Base-by-base conservation (phyloP, 371 early-diverging fungal species). In the Mortierella sp. region DNA sequence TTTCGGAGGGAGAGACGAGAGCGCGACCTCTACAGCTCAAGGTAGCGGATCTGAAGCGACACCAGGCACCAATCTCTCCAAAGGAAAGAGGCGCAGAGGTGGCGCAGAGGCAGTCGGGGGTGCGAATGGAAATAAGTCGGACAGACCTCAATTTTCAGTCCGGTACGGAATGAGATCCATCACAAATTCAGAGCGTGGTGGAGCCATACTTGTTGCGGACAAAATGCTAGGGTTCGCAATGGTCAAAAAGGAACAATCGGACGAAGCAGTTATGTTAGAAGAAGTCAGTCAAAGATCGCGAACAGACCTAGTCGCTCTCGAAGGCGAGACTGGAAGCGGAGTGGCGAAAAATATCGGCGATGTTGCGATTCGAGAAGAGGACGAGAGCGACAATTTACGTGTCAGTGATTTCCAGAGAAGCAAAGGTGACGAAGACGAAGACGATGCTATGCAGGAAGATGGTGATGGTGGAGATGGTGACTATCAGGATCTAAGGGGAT, bases 101-200 rank as follows among this genome's bases (percentile, higher is more conserved):
- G 45, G 16, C 11, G 55, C 30, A 35, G 67, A 14, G 8, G 2
- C 9, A 26, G 54, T 52, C 11, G 43, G 62, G 37, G 30, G 22
- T 3, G 5, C 4, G 6, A 52, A 22, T 52, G 3, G 16, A 11
- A 51, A 58, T 18, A 28, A 54, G 26, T 26, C 39, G 24, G 40
- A 68, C 5, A 60, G 71, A 47, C 83, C 83, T 24, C 68, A 63
- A 54, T 81, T 76, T 47, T 18, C 57, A 5, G 52, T 81, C 11
- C 66, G 83, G n/a, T 81, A 62, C 10, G 83, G 83, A 2, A 70
- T 81, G 39, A 69, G 77, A 64, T 61, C 63, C 11, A 66, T 63
- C 20, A 64, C 70, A 1, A 37, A 45, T 0, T 61, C 73, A 1
- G 83, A 81, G 32, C 70, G 77, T n/a, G 73, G 83, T 22, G 76